Evolutionary conservation across 148 eudicot genomes (phyloP).

Genomic region (Arctostaphylos glauca): DNA sequence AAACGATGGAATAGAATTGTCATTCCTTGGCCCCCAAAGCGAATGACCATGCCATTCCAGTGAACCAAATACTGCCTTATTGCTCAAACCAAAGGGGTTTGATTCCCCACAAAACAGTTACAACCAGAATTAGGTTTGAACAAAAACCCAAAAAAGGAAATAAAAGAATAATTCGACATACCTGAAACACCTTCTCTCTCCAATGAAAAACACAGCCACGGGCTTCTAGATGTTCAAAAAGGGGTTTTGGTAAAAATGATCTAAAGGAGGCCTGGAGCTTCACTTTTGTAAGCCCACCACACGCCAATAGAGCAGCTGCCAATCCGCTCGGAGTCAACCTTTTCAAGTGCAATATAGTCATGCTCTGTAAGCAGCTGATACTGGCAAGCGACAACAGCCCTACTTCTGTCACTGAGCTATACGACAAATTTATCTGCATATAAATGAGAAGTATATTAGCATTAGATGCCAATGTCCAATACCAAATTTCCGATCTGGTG

Average conservation of each 20-base stretch:
- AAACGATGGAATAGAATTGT: not conserved
- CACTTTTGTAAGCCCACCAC: constrained; percentile 82
- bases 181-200: constrained; percentile 81
- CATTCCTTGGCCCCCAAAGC: not conserved
- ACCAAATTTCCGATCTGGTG: not conserved
- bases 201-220: constrained; percentile 80
- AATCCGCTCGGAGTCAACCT: constrained; percentile 74
- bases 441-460: not conserved
- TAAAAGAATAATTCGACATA: constrained; percentile 19
- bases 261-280: constrained; percentile 71
- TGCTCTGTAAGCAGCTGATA: constrained; percentile 73
- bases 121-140: not conserved
- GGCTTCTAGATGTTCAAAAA: constrained; percentile 65
- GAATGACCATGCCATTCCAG: not conserved
- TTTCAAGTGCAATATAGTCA: constrained; percentile 69
- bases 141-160: not conserved
- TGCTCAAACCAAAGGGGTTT: not conserved
- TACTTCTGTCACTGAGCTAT: constrained; percentile 70
- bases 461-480: not conserved
- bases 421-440: constrained; percentile 80
- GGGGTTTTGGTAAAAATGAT: constrained; percentile 50
- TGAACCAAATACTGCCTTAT: not conserved
- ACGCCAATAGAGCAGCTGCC: constrained; percentile 70
- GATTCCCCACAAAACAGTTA: not conserved
- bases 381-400: constrained; percentile 78